Percentiles rank a stretch among this genome's conserved stretches.
phyloP scores from a whole-genome alignment of 2,329 filamentous ascomycete species.

The Ophiocordyceps sinensis region DNA sequence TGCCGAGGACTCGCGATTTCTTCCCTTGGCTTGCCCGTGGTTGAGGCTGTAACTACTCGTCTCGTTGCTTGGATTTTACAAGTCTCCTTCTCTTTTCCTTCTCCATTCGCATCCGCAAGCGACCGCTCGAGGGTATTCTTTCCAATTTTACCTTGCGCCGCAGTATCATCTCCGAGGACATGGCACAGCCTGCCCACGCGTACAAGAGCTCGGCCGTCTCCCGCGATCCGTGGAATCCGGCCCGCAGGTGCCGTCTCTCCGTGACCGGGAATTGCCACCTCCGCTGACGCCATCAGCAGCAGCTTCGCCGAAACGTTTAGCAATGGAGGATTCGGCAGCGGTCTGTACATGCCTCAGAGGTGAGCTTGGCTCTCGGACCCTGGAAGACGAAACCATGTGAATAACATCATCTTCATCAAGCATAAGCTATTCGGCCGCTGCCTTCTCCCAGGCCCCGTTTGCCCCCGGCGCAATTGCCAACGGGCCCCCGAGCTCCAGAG shows the following conservation, averaged over 20 bases:
- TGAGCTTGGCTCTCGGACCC: constrained; percentile 11
- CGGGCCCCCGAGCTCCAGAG: constrained; percentile 20
- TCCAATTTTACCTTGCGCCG: background rate
- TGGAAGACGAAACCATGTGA: constrained; percentile 4
- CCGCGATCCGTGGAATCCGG: constrained; percentile 33
- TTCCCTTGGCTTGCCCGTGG: constrained; percentile 1
- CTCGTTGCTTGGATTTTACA: background rate
- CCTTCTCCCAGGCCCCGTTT: constrained; percentile 13
- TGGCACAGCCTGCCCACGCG: constrained; percentile 32
- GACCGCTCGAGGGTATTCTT: background rate
- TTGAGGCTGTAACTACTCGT: background rate
- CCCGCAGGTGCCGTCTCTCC: constrained; percentile 32
- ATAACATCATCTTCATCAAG: constrained; percentile 24
- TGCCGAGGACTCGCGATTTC: constrained; percentile 3
- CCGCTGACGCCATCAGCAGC: constrained; percentile 9
- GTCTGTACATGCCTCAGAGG: constrained; percentile 22
- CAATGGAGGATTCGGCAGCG: constrained; percentile 21
- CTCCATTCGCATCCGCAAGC: background rate
- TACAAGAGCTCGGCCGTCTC: constrained; percentile 31
- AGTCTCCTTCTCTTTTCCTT: background rate
- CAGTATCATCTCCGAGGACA: constrained; percentile 24
- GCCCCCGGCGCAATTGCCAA: constrained; percentile 9
- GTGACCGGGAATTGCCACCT: background rate
- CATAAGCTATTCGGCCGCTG: constrained; percentile 25
- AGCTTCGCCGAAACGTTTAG: constrained; percentile 16